Evolutionary conservation across 345 rosid genomes (phyloP), one percentile per base, ranked within the genome.

Genomic region (Syzygium grande): DNA sequence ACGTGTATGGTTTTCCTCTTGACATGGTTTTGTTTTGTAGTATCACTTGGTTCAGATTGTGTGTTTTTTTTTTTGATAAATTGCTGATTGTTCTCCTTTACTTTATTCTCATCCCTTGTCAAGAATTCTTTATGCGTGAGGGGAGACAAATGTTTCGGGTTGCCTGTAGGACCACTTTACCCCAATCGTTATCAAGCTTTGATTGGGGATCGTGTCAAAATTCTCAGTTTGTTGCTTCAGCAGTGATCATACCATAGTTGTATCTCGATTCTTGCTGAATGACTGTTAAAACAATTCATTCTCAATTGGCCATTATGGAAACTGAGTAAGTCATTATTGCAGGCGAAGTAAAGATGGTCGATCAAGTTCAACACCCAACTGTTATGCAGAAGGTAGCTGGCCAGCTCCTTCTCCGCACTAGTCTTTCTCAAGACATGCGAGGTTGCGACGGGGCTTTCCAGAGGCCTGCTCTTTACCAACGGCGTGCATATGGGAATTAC

Each of bases 331-430:
- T 73, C 80, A 19, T 52, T 38, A 63, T 86, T 87, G 87, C 93
- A 95, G 98, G 92, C 86, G 83, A 89, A 88, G 87, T 88, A 84
- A 89, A 86, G 90, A 97, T 97, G 99, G 95, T 85, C 87, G 98
- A 97, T 93, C 97, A 95, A 91, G 92, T 89, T 89, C 96, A 92
- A 89, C 95, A 94, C 89, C 97, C 97, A 3, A 87, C 91, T 21
- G 89, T 97, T 43, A 88, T 93, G 89, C 97, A 95, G 89, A 95
- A 97, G 94, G 91, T 92, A 84, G 90, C 95, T 85, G 95, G 97
- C 53, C 95, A 95, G 93, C 87, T 93, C 89, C 91, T 91, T 89
- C 93, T 29, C 52, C 89, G 89, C 4, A 90, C 95, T 9, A 78
- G 92, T 83, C 87, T 91, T 88, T 90, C 96, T 27, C 93, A 90